Percentiles rank a stretch among this genome's conserved stretches.
Evolutionary conservation across 2,329 filamentous ascomycete genomes (phyloP).

Genomic region (Pseudogymnoascus sp.): DNA sequence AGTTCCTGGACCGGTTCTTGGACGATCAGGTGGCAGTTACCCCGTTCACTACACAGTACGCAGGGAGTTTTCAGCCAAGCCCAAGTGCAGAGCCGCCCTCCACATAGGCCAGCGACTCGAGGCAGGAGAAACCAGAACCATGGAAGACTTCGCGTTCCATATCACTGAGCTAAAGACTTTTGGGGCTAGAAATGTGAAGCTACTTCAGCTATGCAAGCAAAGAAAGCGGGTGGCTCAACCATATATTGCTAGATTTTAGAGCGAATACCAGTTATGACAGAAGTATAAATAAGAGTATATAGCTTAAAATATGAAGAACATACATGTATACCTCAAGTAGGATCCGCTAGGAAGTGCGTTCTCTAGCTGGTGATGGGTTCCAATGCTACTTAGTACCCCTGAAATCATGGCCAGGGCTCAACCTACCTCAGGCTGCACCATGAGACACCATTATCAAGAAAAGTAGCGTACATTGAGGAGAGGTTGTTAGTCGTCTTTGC

Average conservation of each 20-base stretch:
- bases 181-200: background rate
- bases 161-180: background rate
- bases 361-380: too few relatives aligned
- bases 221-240: background rate
- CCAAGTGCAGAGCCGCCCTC: background rate
- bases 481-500: too few relatives aligned
- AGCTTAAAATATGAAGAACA: background rate
- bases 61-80: background rate
- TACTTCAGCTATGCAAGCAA: background rate
- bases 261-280: background rate
- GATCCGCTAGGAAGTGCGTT: too few relatives aligned
- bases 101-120: background rate
- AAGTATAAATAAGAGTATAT: background rate
- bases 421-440: too few relatives aligned
- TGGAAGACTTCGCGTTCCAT: background rate
- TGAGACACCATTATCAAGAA: too few relatives aligned
- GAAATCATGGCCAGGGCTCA: too few relatives aligned
- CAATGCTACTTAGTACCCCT: too few relatives aligned
- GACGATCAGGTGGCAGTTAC: background rate
- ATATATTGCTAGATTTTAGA: background rate
- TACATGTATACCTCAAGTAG: too few relatives aligned
- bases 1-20: background rate
- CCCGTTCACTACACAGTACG: background rate
- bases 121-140: background rate
- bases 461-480: too few relatives aligned